Conservation (phyloP, 1,284 basidiomycete species). For the Heterobasidion parviporum region DNA sequence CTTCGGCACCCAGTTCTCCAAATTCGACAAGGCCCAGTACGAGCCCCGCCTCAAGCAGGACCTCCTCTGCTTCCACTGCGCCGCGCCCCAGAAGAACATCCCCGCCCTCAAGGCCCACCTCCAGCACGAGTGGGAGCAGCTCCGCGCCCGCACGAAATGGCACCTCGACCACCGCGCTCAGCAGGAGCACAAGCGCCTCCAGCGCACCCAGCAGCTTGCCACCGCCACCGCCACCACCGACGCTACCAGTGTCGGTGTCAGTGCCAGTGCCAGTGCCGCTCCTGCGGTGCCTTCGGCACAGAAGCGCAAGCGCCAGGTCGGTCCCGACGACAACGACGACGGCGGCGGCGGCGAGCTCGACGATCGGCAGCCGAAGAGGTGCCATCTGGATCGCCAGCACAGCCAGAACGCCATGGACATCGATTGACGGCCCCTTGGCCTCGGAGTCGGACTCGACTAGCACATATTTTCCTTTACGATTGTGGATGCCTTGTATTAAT, state of each 20-base stretch:
- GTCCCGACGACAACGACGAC: background rate
- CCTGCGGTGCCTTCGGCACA: background rate
- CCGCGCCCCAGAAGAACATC: constrained; percentile 57
- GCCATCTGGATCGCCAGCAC: background rate
- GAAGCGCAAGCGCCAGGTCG: constrained; percentile 1
- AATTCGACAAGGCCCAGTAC: constrained; percentile 42
- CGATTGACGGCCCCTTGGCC: background rate
- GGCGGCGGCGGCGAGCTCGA: constrained; percentile 10
- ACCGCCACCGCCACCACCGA: no score
- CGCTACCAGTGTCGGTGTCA: background rate
- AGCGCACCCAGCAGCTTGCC: no score
- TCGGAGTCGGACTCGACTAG: no score
- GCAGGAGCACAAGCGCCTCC: background rate
- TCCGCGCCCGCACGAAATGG: constrained; percentile 27
- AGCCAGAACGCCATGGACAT: background rate
- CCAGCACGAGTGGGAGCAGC: constrained; percentile 49
- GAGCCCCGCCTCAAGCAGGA: constrained; percentile 61
- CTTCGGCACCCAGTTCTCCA: constrained; percentile 35
- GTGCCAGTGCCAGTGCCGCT: no score
- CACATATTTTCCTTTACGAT: no score
- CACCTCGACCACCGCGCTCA: background rate
- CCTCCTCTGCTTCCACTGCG: constrained; percentile 66
- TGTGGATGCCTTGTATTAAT: no score
- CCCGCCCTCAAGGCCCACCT: constrained; percentile 73
- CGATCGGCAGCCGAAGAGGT: constrained; percentile 27